Conservation (phyloP, 2,329 filamentous ascomycete genomes). For the Magnaporthiopsis incrustans region DNA sequence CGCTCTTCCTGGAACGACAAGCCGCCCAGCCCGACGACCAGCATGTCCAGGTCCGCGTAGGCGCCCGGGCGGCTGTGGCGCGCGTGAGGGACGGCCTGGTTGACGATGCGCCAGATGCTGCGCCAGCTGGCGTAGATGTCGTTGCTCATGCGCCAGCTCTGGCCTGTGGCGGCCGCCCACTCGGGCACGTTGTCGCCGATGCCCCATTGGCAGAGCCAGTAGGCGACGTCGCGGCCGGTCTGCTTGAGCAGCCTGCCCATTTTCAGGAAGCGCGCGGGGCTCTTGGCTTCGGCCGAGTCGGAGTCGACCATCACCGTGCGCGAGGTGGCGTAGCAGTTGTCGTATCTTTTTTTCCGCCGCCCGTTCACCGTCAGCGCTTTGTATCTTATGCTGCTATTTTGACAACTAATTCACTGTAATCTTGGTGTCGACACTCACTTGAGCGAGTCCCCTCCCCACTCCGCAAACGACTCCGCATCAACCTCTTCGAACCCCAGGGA, state of each 20-base stretch:
- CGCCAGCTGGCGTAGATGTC: constrained; percentile 45
- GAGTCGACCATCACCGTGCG: constrained; percentile 33
- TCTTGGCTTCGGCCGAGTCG: constrained; percentile 27
- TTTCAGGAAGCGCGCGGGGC: constrained; percentile 32
- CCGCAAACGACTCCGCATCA: constrained; percentile 31
- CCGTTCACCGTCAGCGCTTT: not conserved
- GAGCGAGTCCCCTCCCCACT: constrained; percentile 38
- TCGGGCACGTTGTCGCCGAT: constrained; percentile 34
- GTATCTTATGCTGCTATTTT: not conserved
- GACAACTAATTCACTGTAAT: too few relatives aligned
- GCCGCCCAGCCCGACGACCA: constrained; percentile 38
- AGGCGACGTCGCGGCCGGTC: constrained; percentile 33
- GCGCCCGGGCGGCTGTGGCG: constrained; percentile 35
- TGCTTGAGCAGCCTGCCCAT: constrained; percentile 35
- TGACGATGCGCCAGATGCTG: constrained; percentile 42
- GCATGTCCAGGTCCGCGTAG: constrained; percentile 45
- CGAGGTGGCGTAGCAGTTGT: constrained; percentile 39
- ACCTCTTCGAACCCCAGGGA: constrained; percentile 36
- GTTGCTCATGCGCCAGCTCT: constrained; percentile 44
- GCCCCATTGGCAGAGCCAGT: constrained; percentile 47
- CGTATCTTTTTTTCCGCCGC: constrained; percentile 28
- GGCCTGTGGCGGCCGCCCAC: constrained; percentile 32
- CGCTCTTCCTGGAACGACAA: constrained; percentile 38
- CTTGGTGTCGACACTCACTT: constrained; percentile 33
- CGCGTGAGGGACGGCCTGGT: constrained; percentile 40